These are phyloP conservation scores for Diaporthe humulicola DNA, from an alignment of 2,329 filamentous ascomycete species.

Conservation along the genomic window DNA sequence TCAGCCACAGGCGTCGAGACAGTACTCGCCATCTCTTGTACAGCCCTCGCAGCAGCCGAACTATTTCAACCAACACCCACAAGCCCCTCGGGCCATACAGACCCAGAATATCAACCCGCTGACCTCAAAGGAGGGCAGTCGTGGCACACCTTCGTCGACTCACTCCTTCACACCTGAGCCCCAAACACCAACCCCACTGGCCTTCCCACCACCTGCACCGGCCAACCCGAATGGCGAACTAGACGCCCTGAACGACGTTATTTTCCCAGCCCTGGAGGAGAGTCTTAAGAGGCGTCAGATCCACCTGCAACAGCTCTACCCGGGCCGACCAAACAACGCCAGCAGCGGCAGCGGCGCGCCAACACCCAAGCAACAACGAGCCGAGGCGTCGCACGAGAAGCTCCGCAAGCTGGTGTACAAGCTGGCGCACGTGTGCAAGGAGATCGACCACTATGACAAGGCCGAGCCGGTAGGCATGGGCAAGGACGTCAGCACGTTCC, in stretches of 20 bases:
- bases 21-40: constrained; percentile 42
- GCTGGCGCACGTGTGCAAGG: constrained; percentile 84
- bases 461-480: constrained; percentile 94
- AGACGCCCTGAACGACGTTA: constrained; percentile 90
- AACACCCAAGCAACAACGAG: constrained; percentile 76
- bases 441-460: constrained; percentile 91
- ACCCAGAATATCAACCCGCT: constrained; percentile 35
- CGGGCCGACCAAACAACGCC: constrained; percentile 55
- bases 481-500: constrained; percentile 86
- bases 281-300: constrained; percentile 85
- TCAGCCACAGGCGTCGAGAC: constrained; percentile 43
- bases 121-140: constrained; percentile 37
- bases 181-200: constrained; percentile 47
- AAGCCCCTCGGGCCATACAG: constrained; percentile 39
- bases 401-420: constrained; percentile 86
- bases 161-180: constrained; percentile 40
- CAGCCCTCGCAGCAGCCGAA: constrained; percentile 46
- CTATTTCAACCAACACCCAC: constrained; percentile 41
- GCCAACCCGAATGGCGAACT: constrained; percentile 76
- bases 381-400: constrained; percentile 82
- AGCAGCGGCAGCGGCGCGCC: constrained; percentile 62
- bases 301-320: constrained; percentile 66
- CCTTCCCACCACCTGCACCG: constrained; percentile 70
- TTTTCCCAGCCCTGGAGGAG: constrained; percentile 92
- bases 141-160: constrained; percentile 30